Evolutionary conservation across 352 stramenopile species (phyloP).

Genomic region (Phytopythium litorale): DNA sequence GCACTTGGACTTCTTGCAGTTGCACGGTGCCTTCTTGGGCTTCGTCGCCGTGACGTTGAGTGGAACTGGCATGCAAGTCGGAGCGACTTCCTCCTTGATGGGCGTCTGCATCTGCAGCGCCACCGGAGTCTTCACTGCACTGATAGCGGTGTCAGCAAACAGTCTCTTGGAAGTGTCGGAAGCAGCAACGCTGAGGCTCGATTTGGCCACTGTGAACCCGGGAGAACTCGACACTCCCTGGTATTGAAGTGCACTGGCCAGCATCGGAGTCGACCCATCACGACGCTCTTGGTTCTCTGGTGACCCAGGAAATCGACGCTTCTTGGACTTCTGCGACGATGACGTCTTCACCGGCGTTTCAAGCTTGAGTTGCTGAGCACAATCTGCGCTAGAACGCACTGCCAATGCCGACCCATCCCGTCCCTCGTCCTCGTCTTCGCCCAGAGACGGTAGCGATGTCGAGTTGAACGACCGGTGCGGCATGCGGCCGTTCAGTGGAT

Average conservation of each 20-base stretch:
- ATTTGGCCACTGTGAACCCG: neutral
- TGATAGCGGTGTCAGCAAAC: neutral
- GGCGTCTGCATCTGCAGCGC: constrained; percentile 13
- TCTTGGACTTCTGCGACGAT: neutral
- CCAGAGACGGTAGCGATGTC: constrained; percentile 6
- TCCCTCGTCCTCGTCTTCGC: constrained; percentile 1
- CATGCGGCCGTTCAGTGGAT: constrained; percentile 41
- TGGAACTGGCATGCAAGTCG: constrained; percentile 7
- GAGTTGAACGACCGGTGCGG: constrained; percentile 6
- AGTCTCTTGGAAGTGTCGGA: neutral
- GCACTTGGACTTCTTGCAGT: constrained; percentile 98
- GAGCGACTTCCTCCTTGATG: constrained; percentile 12
- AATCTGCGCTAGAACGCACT: neutral
- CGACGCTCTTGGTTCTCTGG: neutral
- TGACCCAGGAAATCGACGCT: neutral
- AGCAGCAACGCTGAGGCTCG: neutral
- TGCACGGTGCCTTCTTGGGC: constrained; percentile 85
- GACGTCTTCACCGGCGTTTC: neutral
- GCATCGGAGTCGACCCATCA: neutral
- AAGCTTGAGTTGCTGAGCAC: neutral
- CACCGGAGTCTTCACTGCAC: neutral
- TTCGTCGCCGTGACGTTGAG: constrained; percentile 2
- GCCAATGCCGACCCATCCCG: neutral
- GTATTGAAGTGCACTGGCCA: neutral
- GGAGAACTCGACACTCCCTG: neutral